A percentile compares a stretch with the other conserved stretches of the same genome.
These are phyloP conservation scores for Mycena sp. DNA, from an alignment of 1,284 basidiomycete species.

Conservation along the genomic window DNA sequence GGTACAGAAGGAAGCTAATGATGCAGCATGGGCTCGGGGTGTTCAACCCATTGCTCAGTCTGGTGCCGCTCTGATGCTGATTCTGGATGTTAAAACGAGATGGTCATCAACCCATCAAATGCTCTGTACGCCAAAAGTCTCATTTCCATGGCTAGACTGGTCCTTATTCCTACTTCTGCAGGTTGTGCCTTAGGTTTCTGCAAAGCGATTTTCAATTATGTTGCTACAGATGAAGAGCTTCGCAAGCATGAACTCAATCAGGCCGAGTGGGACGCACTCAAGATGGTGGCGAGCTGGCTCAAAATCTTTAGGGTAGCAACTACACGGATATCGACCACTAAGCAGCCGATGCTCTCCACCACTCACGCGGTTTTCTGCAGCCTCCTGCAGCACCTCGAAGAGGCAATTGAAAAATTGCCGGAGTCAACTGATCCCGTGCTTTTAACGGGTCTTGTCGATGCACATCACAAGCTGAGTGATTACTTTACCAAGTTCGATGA, in stretches of 20 bases:
- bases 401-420: not conserved
- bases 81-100: constrained; percentile 35
- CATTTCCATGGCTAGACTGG: no score
- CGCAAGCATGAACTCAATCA: not conserved
- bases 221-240: not conserved
- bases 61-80: constrained; percentile 31
- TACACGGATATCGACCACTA: not conserved
- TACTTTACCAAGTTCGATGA: not conserved
- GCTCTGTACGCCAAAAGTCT: constrained; percentile 30
- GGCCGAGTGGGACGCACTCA: not conserved
- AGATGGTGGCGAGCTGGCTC: not conserved
- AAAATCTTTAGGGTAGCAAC: not conserved
- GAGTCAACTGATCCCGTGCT: not conserved
- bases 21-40: no score
- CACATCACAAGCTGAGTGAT: not conserved
- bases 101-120: constrained; percentile 40
- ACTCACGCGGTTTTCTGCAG: no score
- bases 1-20: constrained; percentile 10
- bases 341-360: not conserved
- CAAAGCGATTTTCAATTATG: not conserved
- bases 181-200: not conserved
- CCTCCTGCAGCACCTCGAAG: no score
- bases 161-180: not conserved
- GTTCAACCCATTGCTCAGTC: no score
- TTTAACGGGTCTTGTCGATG: not conserved